Conservation (phyloP, 495 filamentous ascomycete species). For the Podospora comata region DNA sequence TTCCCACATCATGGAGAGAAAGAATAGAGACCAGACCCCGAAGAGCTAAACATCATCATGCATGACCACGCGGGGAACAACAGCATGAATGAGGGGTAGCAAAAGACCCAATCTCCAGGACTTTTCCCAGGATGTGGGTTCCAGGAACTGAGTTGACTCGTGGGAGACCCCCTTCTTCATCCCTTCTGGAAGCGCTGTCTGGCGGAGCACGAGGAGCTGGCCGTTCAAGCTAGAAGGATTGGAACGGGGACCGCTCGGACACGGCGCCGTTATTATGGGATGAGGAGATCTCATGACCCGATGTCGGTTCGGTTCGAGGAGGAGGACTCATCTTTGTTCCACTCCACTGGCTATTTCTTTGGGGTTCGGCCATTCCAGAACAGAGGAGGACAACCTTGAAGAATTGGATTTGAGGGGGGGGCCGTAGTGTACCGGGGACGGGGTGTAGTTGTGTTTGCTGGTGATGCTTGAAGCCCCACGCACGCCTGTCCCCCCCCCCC, state of each 20-base stretch:
- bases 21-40: background rate
- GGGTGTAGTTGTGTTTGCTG: conserved; percentile 1
- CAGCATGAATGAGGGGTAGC: background rate
- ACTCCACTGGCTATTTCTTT: background rate
- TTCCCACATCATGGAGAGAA: background rate
- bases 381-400: conserved; percentile 1
- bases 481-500: background rate
- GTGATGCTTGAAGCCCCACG: background rate
- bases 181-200: background rate
- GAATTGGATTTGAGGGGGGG: background rate
- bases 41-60: background rate
- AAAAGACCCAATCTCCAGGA: background rate
- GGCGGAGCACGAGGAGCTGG: background rate
- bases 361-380: background rate
- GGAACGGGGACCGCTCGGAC: background rate
- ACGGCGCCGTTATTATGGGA: background rate
- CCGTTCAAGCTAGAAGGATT: background rate
- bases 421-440: background rate
- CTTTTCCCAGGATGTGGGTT: background rate
- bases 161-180: too few relatives aligned
- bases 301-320: background rate
- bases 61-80: background rate
- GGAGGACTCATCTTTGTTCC: background rate
- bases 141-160: background rate
- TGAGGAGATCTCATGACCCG: background rate